phyloP scores from a whole-genome alignment of 2,329 filamentous ascomycete species.

The Trichoderma simmonsii region DNA sequence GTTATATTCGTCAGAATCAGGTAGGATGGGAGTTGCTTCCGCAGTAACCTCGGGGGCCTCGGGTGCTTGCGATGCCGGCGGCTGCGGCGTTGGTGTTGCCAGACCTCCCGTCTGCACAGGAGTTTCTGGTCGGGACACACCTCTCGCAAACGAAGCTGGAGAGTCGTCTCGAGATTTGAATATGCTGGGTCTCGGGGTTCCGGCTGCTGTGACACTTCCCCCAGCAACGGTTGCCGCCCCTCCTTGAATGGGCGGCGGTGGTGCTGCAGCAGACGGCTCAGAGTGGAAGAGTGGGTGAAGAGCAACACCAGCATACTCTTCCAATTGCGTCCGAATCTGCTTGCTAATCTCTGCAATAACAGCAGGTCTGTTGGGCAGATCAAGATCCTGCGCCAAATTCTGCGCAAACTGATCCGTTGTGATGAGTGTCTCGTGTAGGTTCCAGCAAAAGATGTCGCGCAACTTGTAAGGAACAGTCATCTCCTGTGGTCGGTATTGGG shows the following conservation, averaged over 20 bases:
- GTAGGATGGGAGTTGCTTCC: conserved; percentile 58
- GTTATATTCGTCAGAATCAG: conserved; percentile 71
- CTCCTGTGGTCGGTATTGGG: conserved; percentile 78
- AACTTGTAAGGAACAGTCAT: conserved; percentile 79
- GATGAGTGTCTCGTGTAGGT: conserved; percentile 87
- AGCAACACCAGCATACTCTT: conserved; percentile 93
- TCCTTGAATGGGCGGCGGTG: conserved; percentile 18
- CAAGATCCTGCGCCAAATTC: conserved; percentile 84
- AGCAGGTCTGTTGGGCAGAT: conserved; percentile 71
- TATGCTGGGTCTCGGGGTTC: conserved; percentile 31
- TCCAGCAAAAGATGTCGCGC: conserved; percentile 97
- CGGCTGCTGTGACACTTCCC: conserved; percentile 23
- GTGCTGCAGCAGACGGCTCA: conserved; percentile 34
- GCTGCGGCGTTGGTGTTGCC: conserved; percentile 50
- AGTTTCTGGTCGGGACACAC: conserved; percentile 52
- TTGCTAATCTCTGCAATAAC: conserved; percentile 81
- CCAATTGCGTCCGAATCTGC: conserved; percentile 90
- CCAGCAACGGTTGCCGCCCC: conserved; percentile 17
- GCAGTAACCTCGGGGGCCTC: conserved; percentile 62
- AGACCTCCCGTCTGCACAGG: conserved; percentile 51
- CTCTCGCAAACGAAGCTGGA: conserved; percentile 35
- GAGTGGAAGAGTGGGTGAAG: conserved; percentile 88
- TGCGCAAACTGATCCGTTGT: conserved; percentile 97
- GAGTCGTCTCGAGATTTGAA: conserved; percentile 39
- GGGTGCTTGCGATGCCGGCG: conserved; percentile 37